These are phyloP conservation scores for Zanthoxylum bungeanum DNA, from an alignment of 345 rosid genomes.

Conservation along the genomic window DNA sequence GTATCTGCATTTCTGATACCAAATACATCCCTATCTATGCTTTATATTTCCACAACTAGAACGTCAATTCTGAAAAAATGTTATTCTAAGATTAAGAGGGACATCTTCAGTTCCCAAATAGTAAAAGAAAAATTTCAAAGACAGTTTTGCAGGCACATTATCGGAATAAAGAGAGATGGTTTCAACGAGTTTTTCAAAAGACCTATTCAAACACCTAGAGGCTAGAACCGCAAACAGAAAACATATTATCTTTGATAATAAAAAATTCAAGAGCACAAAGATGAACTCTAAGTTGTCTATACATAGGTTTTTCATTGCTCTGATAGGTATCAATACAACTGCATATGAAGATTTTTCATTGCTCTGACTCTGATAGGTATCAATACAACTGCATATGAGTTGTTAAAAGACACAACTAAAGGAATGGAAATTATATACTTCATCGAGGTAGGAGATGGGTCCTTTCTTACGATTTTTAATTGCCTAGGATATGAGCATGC, in stretches of 20 bases:
- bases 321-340: neutral
- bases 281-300: neutral
- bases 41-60: no score
- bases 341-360: neutral
- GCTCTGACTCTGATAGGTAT: no score
- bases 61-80: neutral
- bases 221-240: neutral
- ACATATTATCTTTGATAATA: neutral
- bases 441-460: neutral
- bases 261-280: no score
- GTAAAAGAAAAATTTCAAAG: neutral
- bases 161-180: neutral
- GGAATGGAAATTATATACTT: neutral
- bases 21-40: neutral
- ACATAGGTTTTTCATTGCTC: neutral
- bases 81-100: neutral
- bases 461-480: constrained; percentile 61
- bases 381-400: neutral
- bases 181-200: no score
- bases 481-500: constrained; percentile 77
- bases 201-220: neutral
- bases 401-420: neutral
- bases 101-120: neutral
- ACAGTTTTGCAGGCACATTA: neutral
- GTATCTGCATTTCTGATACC: neutral